Base-by-base conservation (phyloP, 192 early-diverging fungal species). In the Coemansia sp. region DNA sequence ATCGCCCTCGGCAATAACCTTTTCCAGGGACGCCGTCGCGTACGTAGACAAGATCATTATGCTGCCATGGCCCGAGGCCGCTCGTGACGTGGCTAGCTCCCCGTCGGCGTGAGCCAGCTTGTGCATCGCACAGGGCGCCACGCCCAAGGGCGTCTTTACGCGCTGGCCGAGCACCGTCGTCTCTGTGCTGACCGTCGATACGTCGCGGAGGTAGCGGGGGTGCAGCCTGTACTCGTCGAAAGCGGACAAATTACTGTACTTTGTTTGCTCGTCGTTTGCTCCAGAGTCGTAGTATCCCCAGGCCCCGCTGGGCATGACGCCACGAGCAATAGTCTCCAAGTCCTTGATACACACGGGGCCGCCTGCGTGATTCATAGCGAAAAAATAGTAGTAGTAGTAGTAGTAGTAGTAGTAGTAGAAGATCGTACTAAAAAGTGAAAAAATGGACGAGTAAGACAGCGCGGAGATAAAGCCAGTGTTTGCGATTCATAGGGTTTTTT, bases 41-140 rank as follows among this genome's bases (percentile, higher is more conserved):
- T 86, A 90, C 1, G 88, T 89, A 10, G 87, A 86, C 37, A 89
- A 69, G 2, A 81, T 83, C 85, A 85, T 85, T 47, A 82, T 65
- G 34, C 82, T 73, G 45, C 80, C 79, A 42, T 76, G 58, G 12
- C 64, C 23, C 2, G 76, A 62, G 1, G 73, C 81, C 2, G 88
- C 88, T 41, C 78, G 65, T 18, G 89, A 87, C n/a, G 86, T 87
- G 7, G 87, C 90, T 45, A 76, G 72, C 59, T 92, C 91, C 45
- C 88, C 91, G 12, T 82, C 87, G 12, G 85, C 67, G 47, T 89
- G 85, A 7, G 88, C 88, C n/a, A 92, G 79, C 59, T 85, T 83
- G 59, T 90, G 89, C 73, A 95, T 76, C 3, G 94, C 94, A 21
- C 91, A 88, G 13, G 92, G 91, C 0, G 92, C 83, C 34, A 94